Base-by-base conservation (phyloP, 768 basidiomycete species). In the Plicaturopsis crispa region DNA sequence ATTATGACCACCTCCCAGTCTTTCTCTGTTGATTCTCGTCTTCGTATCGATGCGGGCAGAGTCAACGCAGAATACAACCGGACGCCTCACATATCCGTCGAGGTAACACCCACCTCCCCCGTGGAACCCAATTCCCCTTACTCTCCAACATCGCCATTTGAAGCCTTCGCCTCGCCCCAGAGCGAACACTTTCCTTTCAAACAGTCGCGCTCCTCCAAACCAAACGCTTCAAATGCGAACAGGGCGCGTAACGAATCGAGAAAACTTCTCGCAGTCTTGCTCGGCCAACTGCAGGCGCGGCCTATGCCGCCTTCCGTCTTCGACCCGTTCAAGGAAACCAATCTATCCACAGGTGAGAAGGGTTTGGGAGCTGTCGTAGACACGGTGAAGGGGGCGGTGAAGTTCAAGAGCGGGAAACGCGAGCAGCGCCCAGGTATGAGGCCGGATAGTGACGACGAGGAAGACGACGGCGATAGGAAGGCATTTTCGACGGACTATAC, bases 401-500 rank as follows among this genome's bases (percentile, higher is more conserved):
- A 58, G 38, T 56, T 56, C 32, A 57, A 60, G 43, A 54, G 14
- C 44, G 43, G 22, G 44, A 50, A 38, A 50, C 18, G 35, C 41
- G 32, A 39, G 33, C 16, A 38, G 32, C 34, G 37, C 43, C 32
- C 33, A 16, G 8, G 31, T 39, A 19, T 51, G 42, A 33, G 34
- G 18, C 48, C 41, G 12, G 37, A 43, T 24, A 43, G 43, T 38
- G 60, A 61, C 22, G 72, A 74, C 24, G 71, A 72, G 41, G 68
- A 60, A 24, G 73, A 78, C 34, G 71, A 73, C 22, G 72, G 73
- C 30, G 59, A 55, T 14, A 59, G 61, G 4, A 49, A 59, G 11
- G 49, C 42, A 3, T 85, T 78, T 52, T 73, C 75, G 3, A 80
- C 84, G n/a, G 78, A 85, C 42, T 54, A 61, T 13, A 81, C 83